These are phyloP conservation scores for Phytophthora citricola DNA, from an alignment of 352 stramenopile genomes.

Conservation along the genomic window DNA sequence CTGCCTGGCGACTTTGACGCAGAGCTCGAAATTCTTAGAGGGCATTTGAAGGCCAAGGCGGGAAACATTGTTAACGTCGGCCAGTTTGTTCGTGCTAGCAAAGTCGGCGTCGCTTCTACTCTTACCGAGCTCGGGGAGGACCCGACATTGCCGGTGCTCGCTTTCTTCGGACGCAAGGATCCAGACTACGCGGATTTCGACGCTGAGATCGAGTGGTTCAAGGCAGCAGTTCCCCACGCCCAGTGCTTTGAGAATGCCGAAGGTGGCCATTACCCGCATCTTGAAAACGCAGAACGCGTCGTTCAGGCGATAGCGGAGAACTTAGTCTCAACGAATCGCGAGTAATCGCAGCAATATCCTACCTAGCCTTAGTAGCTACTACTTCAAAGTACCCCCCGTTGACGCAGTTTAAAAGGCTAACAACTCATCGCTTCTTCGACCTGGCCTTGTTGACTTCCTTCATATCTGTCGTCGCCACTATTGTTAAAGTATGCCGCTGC, in stretches of 20 bases:
- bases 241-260: constrained; percentile 26
- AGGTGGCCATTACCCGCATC: constrained; percentile 46
- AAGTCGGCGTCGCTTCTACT: constrained; percentile 30
- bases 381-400: too few species aligned
- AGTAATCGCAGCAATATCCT: neutral
- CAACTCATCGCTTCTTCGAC: too few species aligned
- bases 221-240: constrained; percentile 26
- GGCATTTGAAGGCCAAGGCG: constrained; percentile 25
- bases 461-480: too few species aligned
- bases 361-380: too few species aligned
- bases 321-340: neutral
- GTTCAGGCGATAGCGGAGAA: constrained; percentile 21
- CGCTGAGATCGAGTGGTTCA: constrained; percentile 43
- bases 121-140: constrained; percentile 16
- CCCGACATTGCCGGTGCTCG: constrained; percentile 29
- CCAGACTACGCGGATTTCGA: constrained; percentile 44
- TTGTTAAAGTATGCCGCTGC: too few species aligned
- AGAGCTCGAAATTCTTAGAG: constrained; percentile 33
- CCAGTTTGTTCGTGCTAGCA: constrained; percentile 29
- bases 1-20: constrained; percentile 32
- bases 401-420: too few species aligned
- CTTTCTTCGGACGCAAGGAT: constrained; percentile 47
- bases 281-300: constrained; percentile 37
- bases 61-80: constrained; percentile 39
- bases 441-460: too few species aligned